Base-by-base conservation (phyloP, 2,329 filamentous ascomycete genomes). In the Cryoendolithus antarcticus region DNA sequence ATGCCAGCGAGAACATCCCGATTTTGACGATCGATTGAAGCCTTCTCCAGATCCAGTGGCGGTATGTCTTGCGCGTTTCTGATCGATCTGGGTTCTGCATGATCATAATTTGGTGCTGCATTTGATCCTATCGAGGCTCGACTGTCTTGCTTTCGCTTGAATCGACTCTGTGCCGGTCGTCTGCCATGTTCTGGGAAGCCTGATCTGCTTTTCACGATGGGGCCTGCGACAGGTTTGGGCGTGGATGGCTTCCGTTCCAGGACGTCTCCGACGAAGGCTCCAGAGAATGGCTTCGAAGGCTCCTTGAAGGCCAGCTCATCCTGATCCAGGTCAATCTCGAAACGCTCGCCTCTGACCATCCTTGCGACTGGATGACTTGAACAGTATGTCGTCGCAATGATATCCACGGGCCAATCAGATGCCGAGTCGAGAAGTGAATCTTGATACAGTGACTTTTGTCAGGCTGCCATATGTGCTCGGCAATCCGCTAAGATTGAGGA, bases 171-270 rank as follows among this genome's bases (percentile, higher is more conserved):
- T 41, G 74, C 72, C 40, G 69, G 71, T 48, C 88, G 77, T 58
- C 83, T 86, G 60, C 82, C 91, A 59, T 86, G 88, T 42, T 79
- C 76, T n/a, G 91, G 91, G 50, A 96, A 96, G 1, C 91, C 91
- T 38, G 53, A 61, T 12, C 68, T 64, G 7, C 65, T 62, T 37
- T 74, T 74, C 31, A 74, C 64, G 34, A 71, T 70, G 9, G 80
- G 78, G 7, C 77, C 74, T 30, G 69, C 68, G 6, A 81, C 78
- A 4, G 82, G 70, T 46, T 75, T 78, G 13, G 75, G 68, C 9
- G 51, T 61, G 9, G 67, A 61, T 19, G 74, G 62, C 33, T 76
- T 71, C 45, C 83, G 81, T 64, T 96, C 89, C 52, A 82, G 72
- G 46, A 96, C 77, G 49, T 95, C 88, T 40, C 74, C 73, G 32